These are phyloP conservation scores for Andrographis paniculata DNA, from an alignment of 305 asterid species.

Conservation along the genomic window DNA sequence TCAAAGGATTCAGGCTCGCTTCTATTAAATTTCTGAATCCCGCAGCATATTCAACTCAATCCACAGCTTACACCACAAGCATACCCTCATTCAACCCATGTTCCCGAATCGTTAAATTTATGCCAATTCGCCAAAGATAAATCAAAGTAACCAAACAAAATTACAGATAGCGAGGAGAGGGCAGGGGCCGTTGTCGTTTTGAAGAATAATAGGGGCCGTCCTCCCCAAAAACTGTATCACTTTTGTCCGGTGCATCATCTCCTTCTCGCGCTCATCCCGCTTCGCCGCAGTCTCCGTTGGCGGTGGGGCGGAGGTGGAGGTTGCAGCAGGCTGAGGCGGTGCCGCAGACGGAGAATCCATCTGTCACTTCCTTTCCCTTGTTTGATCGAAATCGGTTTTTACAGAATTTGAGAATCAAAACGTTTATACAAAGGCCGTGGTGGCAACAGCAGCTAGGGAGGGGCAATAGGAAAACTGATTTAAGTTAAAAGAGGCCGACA, in stretches of 20 bases:
- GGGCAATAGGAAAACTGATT: background rate
- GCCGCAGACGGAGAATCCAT: conserved; percentile 29
- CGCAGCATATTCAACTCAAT: background rate
- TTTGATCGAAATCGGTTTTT: background rate
- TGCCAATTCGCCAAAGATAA: background rate
- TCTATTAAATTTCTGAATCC: too few species aligned
- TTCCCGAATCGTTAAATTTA: background rate
- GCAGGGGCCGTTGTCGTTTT: conserved; percentile 95
- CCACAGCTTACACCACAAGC: background rate
- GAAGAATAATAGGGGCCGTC: conserved; percentile 75
- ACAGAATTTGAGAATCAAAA: background rate
- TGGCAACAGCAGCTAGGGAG: background rate
- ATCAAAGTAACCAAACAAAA: background rate
- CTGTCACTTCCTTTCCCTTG: background rate
- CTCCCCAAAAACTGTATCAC: conserved; percentile 75
- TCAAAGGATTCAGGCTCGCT: too few species aligned
- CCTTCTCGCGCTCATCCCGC: conserved; percentile 29
- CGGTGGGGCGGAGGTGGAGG: conserved; percentile 21
- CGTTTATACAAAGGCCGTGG: background rate
- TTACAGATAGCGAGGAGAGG: conserved; percentile 94
- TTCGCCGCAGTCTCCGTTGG: conserved; percentile 14
- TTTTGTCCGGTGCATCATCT: conserved; percentile 50
- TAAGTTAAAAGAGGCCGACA: background rate
- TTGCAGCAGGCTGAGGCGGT: conserved; percentile 15
- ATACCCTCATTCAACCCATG: background rate